Evolutionary conservation across 164 flowering plant genomes (phyloP), one percentile per base, ranked within the genome.

Genomic region (Houttuynia cordata): DNA sequence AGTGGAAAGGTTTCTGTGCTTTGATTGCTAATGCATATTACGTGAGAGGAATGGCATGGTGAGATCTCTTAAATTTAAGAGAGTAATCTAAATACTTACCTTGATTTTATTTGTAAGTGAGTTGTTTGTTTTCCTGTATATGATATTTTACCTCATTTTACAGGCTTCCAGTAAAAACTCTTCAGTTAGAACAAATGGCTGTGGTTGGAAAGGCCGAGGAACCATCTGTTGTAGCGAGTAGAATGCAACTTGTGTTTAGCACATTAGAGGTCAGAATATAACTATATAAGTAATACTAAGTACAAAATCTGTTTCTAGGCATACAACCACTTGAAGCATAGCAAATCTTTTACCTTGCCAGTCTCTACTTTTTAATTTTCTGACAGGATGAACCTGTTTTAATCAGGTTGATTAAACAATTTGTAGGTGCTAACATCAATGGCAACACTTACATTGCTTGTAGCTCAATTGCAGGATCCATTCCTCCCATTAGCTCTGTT

Each of bases 141-240:
- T 1, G 24, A 7, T n/a, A n/a, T n/a, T 22, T 4, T 52, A n/a
- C 21, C 55, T 21, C 18, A 8, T 50, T n/a, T 21, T 18, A 30
- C 68, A 86, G 98, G 98, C 90, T 93, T 66, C 98, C 98, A 10
- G 98, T 93, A 68, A 93, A 89, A 75, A 93, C 88, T 58, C 92
- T 93, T 62, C 98, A 89, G 75, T 80, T 89, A 60, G 98, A 89
- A 81, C 98, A 93, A 72, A 83, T 83, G 97, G 98, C 97, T 37
- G 98, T 93, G n/a, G 67, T 73, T 59, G 98, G 98, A 51, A 67
- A 47, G 61, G 84, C 97, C 7, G 97, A 93, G 74, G 97, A 86
- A 73, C 87, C 98, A 56, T 83, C 94, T 1, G 78, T 86, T 55
- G 98, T 93, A 62, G 87, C 98, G 23, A 80, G 97, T 74, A 73